Evolutionary conservation across 495 filamentous ascomycete genomes (phyloP).

Genomic region (Extremus antarcticus): DNA sequence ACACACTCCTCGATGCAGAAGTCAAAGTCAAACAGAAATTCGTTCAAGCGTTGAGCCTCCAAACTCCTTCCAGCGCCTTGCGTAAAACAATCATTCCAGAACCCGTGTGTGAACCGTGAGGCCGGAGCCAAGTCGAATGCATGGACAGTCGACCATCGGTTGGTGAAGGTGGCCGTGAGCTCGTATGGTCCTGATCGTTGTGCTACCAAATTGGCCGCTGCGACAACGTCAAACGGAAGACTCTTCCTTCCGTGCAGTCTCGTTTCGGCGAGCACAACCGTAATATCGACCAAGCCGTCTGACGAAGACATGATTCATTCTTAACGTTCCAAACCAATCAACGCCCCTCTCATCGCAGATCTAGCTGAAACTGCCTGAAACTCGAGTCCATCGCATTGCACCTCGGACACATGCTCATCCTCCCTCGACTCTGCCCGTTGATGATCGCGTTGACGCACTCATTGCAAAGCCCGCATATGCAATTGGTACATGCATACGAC

Average conservation of each 20-base stretch:
- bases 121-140: neutral
- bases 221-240: no score
- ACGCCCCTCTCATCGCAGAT: slow-evolving; percentile 40
- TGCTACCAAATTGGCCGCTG: no score
- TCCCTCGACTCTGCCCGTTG: slow-evolving; percentile 36
- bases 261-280: neutral
- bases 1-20: no score
- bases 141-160: neutral
- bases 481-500: slow-evolving; percentile 86
- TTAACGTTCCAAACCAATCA: neutral
- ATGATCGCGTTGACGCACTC: slow-evolving; percentile 75
- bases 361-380: slow-evolving; percentile 58
- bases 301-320: neutral
- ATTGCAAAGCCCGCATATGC: slow-evolving; percentile 80
- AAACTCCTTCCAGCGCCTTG: neutral
- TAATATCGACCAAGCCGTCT: neutral
- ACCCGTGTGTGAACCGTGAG: neutral
- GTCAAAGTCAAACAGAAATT: no score
- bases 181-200: no score
- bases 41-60: no score
- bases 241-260: no score
- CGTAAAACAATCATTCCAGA: neutral
- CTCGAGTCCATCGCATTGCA: slow-evolving; percentile 56
- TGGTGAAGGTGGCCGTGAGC: neutral
- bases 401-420: slow-evolving; percentile 50